phyloP scores from a whole-genome alignment of 352 stramenopile genomes.

The Phytophthora pluvialis region DNA sequence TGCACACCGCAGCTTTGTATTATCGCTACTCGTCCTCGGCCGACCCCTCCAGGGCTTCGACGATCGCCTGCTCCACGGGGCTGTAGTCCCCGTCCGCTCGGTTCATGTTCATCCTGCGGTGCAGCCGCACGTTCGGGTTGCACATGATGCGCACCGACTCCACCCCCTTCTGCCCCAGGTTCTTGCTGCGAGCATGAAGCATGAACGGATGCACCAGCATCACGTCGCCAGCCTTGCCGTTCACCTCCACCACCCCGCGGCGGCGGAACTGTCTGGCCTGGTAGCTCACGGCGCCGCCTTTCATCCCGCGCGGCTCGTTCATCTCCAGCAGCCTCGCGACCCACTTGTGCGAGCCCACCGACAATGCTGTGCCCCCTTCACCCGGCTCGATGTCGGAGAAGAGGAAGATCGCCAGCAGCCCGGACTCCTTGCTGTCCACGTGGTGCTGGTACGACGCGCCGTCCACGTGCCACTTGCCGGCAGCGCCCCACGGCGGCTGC shows the following conservation, averaged over 20 bases:
- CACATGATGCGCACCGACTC: constrained; percentile 76
- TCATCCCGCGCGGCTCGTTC: constrained; percentile 61
- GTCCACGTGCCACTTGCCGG: constrained; percentile 75
- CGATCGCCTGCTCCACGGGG: constrained; percentile 52
- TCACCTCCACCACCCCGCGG: constrained; percentile 63
- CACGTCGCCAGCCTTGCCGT: constrained; percentile 71
- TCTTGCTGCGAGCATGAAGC: constrained; percentile 79
- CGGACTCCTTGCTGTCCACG: constrained; percentile 40
- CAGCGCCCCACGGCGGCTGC: constrained; percentile 60
- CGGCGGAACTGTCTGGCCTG: constrained; percentile 42
- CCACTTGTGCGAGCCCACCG: constrained; percentile 63
- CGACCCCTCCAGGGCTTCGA: constrained; percentile 32
- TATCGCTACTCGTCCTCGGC: too few species aligned
- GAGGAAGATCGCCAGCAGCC: constrained; percentile 61
- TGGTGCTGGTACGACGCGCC: constrained; percentile 79
- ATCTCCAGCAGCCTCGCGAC: constrained; percentile 61
- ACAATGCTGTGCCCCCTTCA: constrained; percentile 71
- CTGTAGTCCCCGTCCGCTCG: constrained; percentile 42
- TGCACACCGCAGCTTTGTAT: too few species aligned
- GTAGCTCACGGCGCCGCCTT: constrained; percentile 61
- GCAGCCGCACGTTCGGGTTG: constrained; percentile 68
- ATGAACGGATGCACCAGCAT: constrained; percentile 85
- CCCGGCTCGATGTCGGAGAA: constrained; percentile 5
- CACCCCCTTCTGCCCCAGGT: constrained; percentile 54
- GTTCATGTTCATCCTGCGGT: constrained; percentile 51